Evolutionary conservation across 257 asterid species (phyloP).

Genomic region (Cordia subcordata): DNA sequence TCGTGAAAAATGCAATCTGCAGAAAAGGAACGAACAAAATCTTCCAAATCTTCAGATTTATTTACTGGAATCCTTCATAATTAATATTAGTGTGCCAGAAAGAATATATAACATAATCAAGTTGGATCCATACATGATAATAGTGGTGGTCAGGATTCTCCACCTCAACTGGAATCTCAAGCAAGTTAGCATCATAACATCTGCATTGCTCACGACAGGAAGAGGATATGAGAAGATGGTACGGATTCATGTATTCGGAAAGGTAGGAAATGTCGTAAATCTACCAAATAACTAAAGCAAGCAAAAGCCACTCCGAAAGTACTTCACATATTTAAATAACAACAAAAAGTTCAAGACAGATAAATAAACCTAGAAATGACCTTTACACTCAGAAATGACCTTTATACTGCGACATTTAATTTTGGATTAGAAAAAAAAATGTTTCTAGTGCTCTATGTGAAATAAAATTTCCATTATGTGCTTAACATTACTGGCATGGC

Average conservation of each 20-base stretch:
- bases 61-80: constrained; percentile 7
- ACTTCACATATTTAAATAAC: too few species aligned
- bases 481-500: too few species aligned
- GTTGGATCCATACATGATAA: constrained; percentile 49
- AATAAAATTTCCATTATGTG: too few species aligned
- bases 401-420: too few species aligned
- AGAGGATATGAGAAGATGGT: neutral
- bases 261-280: neutral
- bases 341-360: too few species aligned
- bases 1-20: constrained; percentile 83
- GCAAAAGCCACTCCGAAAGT: too few species aligned
- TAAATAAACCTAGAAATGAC: too few species aligned
- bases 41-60: neutral
- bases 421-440: too few species aligned
- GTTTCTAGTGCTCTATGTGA: too few species aligned
- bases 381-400: too few species aligned
- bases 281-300: too few species aligned
- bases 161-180: constrained; percentile 77
- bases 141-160: constrained; percentile 80
- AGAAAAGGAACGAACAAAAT: constrained; percentile 3
- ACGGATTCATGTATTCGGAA: neutral
- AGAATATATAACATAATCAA: neutral
- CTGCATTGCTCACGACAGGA: constrained; percentile 21
- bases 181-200: constrained; percentile 62
- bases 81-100: neutral